These are phyloP conservation scores for Mycena albidolilacea DNA, from an alignment of 768 basidiomycete genomes.

Conservation along the genomic window DNA sequence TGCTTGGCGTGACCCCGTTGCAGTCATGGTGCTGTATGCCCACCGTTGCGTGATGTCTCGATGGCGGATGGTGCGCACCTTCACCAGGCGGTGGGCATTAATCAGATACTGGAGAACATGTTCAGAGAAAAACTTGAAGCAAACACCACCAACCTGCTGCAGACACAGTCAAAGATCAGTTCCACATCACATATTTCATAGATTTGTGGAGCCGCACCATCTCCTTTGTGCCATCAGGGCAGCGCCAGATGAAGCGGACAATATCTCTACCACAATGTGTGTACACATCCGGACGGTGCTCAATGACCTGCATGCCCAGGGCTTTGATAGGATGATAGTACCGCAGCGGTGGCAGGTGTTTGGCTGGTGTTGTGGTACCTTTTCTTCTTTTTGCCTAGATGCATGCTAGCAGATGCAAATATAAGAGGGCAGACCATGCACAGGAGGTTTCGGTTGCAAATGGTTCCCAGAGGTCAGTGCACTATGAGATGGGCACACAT, in stretches of 20 bases:
- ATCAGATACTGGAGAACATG: too few species aligned
- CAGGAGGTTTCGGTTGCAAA: not conserved
- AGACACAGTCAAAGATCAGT: too few species aligned
- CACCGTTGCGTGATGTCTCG: not conserved
- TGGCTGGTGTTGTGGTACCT: not conserved
- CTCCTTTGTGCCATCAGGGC: too few species aligned
- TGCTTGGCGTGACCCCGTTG: not conserved
- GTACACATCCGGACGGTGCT: too few species aligned
- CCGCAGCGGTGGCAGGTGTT: not conserved
- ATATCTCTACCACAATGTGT: too few species aligned
- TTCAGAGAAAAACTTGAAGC: too few species aligned
- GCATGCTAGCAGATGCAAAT: not conserved
- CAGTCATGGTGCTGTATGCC: slow-evolving; percentile 5
- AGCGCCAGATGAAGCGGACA: too few species aligned
- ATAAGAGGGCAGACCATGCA: not conserved
- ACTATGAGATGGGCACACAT: not conserved
- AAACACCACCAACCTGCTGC: too few species aligned
- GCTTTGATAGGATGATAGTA: not conserved
- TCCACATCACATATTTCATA: too few species aligned
- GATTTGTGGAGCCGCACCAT: too few species aligned
- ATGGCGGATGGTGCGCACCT: too few species aligned
- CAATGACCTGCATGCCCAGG: not conserved
- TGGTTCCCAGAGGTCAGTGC: not conserved
- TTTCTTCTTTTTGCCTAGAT: not conserved
- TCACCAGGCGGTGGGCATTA: too few species aligned